These are phyloP conservation scores for Moesziomyces antarcticus DNA, from an alignment of 1,284 basidiomycete genomes.

Conservation along the genomic window DNA sequence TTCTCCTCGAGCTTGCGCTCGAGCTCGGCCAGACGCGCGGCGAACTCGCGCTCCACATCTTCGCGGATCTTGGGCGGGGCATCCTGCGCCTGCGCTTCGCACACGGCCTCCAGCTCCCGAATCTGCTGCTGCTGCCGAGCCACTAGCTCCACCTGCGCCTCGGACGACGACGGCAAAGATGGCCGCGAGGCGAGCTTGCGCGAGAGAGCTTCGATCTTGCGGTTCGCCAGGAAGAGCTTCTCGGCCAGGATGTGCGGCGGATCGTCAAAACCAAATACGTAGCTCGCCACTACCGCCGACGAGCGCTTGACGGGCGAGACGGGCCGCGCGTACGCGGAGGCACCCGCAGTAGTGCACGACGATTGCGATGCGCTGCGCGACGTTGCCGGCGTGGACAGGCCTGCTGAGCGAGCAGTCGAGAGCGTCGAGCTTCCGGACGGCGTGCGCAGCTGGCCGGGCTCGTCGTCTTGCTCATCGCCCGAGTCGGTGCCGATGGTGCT, in stretches of 20 bases:
- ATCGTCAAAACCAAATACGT: constrained; percentile 47
- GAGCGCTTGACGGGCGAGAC: constrained; percentile 50
- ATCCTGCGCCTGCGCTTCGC: constrained; percentile 54
- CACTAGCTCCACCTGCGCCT: constrained; percentile 44
- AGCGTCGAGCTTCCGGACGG: not conserved
- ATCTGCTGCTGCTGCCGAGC: constrained; percentile 46
- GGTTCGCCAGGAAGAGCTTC: constrained; percentile 57
- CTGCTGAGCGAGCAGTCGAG: not conserved
- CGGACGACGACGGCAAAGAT: constrained; percentile 20
- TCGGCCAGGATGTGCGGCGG: constrained; percentile 57
- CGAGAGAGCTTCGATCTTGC: constrained; percentile 41
- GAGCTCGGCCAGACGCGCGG: constrained; percentile 13
- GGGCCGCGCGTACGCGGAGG: constrained; percentile 35
- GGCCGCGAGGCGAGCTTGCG: constrained; percentile 46
- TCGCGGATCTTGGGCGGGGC: constrained; percentile 58
- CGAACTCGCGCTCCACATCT: constrained; percentile 59
- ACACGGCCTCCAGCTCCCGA: constrained; percentile 58
- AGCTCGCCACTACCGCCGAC: not conserved
- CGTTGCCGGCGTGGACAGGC: constrained; percentile 8
- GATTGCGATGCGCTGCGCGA: constrained; percentile 17
- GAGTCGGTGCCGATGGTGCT: constrained; percentile 1
- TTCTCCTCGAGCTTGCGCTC: constrained; percentile 32
- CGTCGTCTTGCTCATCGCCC: constrained; percentile 8
- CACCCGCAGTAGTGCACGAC: constrained; percentile 1
- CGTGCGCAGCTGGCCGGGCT: not conserved